Evolutionary conservation across 2,329 filamentous ascomycete species (phyloP).

Genomic region (Aspergillus udagawae): DNA sequence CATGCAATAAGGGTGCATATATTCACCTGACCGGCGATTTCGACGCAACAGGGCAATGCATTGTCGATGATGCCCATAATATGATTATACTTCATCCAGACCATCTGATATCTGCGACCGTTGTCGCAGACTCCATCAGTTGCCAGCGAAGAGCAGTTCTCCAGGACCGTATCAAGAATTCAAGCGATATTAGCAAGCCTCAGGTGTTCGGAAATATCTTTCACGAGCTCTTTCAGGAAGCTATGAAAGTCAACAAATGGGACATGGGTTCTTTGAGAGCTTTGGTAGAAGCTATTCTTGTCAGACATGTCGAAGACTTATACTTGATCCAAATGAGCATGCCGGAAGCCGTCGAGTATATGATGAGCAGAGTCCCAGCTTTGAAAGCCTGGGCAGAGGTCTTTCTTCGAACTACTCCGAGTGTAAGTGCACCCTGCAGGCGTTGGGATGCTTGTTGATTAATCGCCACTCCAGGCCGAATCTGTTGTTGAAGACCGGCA

Average conservation of each 20-base stretch:
- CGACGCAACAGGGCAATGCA: slow-evolving; percentile 63
- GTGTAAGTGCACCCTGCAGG: slow-evolving; percentile 44
- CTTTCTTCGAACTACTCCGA: slow-evolving; percentile 71
- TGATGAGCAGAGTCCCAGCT: slow-evolving; percentile 78
- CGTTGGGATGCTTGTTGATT: slow-evolving; percentile 14
- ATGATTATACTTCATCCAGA: slow-evolving; percentile 92
- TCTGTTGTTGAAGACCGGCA: slow-evolving; percentile 77
- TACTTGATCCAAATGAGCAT: slow-evolving; percentile 79
- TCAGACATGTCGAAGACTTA: slow-evolving; percentile 79
- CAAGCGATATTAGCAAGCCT: slow-evolving; percentile 71
- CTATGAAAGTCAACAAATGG: slow-evolving; percentile 79
- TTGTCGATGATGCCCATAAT: slow-evolving; percentile 78
- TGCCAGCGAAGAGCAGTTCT: slow-evolving; percentile 88
- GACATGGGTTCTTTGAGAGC: slow-evolving; percentile 62
- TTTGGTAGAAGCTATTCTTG: slow-evolving; percentile 65
- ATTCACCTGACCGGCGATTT: slow-evolving; percentile 85
- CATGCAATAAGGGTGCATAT: slow-evolving; percentile 68
- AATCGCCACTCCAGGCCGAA: slow-evolving; percentile 48
- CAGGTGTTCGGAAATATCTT: slow-evolving; percentile 91
- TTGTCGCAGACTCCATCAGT: slow-evolving; percentile 92
- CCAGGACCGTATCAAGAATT: slow-evolving; percentile 91
- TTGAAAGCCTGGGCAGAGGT: slow-evolving; percentile 76
- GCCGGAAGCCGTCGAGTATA: slow-evolving; percentile 69
- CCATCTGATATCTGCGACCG: slow-evolving; percentile 89
- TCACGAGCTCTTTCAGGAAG: slow-evolving; percentile 93